Conservation (phyloP, 768 basidiomycete genomes). For the Rhodosporidiobolus sp. region DNA sequence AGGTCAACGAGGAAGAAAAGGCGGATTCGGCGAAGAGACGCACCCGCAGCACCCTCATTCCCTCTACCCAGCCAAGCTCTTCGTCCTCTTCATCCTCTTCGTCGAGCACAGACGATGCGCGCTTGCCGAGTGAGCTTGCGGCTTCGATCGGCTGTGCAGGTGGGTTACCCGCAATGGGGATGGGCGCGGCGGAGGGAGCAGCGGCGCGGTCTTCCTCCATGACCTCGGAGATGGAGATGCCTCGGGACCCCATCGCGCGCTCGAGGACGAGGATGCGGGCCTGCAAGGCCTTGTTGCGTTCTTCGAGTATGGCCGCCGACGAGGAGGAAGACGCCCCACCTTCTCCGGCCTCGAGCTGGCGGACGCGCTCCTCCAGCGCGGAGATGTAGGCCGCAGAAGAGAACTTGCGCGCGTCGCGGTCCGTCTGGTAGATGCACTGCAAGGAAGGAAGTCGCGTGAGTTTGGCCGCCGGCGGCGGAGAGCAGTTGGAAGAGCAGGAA, state of each 20-base stretch:
- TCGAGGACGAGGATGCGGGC: slow-evolving; percentile 13
- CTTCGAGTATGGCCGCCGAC: not conserved
- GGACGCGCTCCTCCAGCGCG: not conserved
- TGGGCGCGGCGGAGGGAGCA: not conserved
- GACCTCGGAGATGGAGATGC: slow-evolving; percentile 9
- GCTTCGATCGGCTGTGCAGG: not conserved
- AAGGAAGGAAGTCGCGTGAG: no score
- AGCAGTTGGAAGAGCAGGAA: not conserved
- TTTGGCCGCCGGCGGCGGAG: not conserved
- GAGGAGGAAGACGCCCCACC: not conserved
- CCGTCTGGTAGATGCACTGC: not conserved
- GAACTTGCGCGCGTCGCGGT: not conserved
- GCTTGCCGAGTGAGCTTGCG: not conserved
- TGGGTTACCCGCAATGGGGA: not conserved
- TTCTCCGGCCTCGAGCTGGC: not conserved
- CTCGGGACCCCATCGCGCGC: slow-evolving; percentile 1
- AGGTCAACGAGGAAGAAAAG: not conserved
- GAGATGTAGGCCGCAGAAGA: not conserved
- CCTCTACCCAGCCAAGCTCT: not conserved
- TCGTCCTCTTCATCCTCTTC: not conserved
- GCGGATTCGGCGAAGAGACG: not conserved
- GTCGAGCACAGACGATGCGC: not conserved
- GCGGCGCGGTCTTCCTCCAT: slow-evolving; percentile 1
- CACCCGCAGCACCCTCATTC: not conserved
- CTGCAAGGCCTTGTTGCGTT: slow-evolving; percentile 3